These are phyloP conservation scores for Hordeum pubiflorum DNA, from an alignment of 202 grass and related monocot genomes.

Conservation along the genomic window DNA sequence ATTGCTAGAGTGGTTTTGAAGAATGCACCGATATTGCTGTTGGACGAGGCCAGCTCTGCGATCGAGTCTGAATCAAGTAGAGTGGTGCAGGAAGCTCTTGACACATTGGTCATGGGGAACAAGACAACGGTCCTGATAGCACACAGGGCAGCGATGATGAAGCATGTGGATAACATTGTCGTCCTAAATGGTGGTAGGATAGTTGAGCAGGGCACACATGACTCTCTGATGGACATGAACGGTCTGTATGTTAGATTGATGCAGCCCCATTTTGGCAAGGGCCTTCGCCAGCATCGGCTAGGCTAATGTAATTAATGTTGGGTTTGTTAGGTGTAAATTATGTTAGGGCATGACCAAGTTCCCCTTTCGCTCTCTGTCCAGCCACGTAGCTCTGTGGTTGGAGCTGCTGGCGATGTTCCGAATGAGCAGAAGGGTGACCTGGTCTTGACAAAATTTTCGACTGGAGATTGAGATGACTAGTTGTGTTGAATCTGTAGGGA, in stretches of 20 bases:
- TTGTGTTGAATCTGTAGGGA: conserved; percentile 32
- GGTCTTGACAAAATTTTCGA: conserved; percentile 39
- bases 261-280: conserved; percentile 98
- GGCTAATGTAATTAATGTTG: conserved; percentile 69
- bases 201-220: conserved; percentile 89
- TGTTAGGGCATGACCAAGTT: conserved; percentile 35
- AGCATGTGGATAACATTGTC: conserved; percentile 92
- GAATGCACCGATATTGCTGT: conserved; percentile 90
- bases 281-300: conserved; percentile 76
- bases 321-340: conserved; percentile 53
- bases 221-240: conserved; percentile 76
- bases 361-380: conserved; percentile 10
- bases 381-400: not conserved
- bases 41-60: conserved; percentile 88
- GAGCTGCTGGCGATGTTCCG: not conserved
- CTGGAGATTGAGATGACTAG: conserved; percentile 38
- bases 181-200: conserved; percentile 92
- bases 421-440: conserved; percentile 4
- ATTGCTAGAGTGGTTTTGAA: conserved; percentile 93
- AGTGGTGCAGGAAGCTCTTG: conserved; percentile 90
- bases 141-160: conserved; percentile 96
- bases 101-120: conserved; percentile 94
- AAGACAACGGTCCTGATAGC: conserved; percentile 98
- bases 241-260: conserved; percentile 96
- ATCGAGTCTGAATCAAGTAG: conserved; percentile 94